A percentile compares a stretch with the other conserved stretches of the same genome.
phyloP scores from a whole-genome alignment of 2,329 filamentous ascomycete genomes.

The Macroventuria anomochaeta region DNA sequence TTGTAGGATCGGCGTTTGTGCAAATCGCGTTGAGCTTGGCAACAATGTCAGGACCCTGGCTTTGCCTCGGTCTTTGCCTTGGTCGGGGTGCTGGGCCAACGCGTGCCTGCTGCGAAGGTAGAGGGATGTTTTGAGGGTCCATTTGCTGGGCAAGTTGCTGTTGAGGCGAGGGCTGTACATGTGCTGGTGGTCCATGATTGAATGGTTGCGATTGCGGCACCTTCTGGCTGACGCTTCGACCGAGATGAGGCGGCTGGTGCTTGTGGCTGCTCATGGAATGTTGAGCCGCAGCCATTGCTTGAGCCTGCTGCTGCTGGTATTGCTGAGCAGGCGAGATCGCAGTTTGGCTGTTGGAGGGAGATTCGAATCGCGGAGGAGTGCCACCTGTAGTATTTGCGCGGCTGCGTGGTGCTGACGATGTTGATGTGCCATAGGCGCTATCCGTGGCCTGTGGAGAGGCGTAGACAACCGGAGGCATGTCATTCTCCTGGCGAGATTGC shows the following conservation, averaged over 20 bases:
- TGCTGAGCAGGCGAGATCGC: constrained; percentile 53
- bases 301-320: constrained; percentile 79
- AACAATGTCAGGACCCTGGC: constrained; percentile 81
- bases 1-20: constrained; percentile 84
- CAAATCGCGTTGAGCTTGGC: constrained; percentile 87
- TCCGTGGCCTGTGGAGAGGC: constrained; percentile 52
- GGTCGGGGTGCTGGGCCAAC: constrained; percentile 69
- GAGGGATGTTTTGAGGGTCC: constrained; percentile 53
- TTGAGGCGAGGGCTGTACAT: constrained; percentile 60
- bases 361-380: constrained; percentile 53
- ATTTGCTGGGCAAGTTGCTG: constrained; percentile 53
- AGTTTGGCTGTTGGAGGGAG: constrained; percentile 47
- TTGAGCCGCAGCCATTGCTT: constrained; percentile 78
- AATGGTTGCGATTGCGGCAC: constrained; percentile 40
- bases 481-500: constrained; percentile 47
- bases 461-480: constrained; percentile 52
- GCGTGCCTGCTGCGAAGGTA: constrained; percentile 56
- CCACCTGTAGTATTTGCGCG: constrained; percentile 54
- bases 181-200: constrained; percentile 36
- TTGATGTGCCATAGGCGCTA: constrained; percentile 41
- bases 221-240: constrained; percentile 76
- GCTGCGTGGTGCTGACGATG: constrained; percentile 45
- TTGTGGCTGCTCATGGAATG: constrained; percentile 58
- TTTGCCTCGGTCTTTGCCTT: constrained; percentile 79
- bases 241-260: constrained; percentile 63